Base-by-base conservation (phyloP, 2,329 filamentous ascomycete species). In the Fusarium caatingaense region DNA sequence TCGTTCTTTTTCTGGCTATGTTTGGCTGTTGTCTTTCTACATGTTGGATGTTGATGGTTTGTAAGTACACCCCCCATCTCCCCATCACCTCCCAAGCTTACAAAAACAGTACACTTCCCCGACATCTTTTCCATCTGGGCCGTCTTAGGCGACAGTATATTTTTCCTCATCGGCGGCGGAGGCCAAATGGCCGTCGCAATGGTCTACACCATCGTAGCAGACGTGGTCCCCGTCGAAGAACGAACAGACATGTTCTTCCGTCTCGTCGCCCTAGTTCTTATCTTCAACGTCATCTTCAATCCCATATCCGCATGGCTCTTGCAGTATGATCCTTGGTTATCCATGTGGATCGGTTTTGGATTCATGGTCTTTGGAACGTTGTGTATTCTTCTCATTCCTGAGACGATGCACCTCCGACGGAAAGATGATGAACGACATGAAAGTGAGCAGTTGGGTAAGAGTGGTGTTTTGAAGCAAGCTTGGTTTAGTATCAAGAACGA, bases 191-290 rank as follows among this genome's bases (percentile, higher is more conserved):
- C 79, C 0, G 65, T 69, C 3, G 82, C 83, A 53, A 84, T 85
- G 81, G 59, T 83, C 9, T 85, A 78, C 72, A 86, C 84, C 10
- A 78, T 82, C 40, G 60, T 84, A 15, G 79, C 81, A n/a, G 84
- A 86, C 56, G 80, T 83, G 2, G 74, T 81, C 0, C 81, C 81
- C 1, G 73, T 80, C 1, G 76, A 72, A 1, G 76, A 79, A 47
- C 64, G 82, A 50, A 82, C 83, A 8, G 76, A 77, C 11, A 74
- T 79, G 32, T 85, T 83, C 67, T 84, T 82, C 67, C 78, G 76
- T n/a, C 53, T 84, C 6, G 66, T 71, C 5, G 79, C 83, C 10
- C 60, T 78, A 3, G 79, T 77, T 13, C 75, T 84, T 4, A 64
- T 78, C 32, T 77, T 83, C n/a, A 77, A 79, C 32, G 76, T 84